Conservation (phyloP, 2,329 filamentous ascomycete genomes). For the Colletotrichum somersetense region DNA sequence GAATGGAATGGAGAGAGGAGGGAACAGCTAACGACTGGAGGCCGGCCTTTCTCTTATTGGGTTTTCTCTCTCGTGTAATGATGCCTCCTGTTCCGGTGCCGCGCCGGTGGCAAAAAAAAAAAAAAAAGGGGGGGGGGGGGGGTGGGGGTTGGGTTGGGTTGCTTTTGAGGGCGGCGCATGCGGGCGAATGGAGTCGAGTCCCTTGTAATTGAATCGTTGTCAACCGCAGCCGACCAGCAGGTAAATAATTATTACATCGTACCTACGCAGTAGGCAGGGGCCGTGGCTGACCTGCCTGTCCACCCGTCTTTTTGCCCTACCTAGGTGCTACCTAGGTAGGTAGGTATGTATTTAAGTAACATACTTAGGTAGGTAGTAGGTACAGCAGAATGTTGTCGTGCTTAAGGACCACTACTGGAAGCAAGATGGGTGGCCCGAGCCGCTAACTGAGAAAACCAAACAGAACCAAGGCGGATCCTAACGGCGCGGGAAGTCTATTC, state of each 20-base stretch:
- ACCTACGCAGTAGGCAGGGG: no score
- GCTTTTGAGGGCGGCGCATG: not conserved
- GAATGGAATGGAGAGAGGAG: not conserved
- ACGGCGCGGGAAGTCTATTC: constrained; percentile 39
- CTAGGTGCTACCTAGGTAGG: no score
- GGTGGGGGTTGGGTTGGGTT: no score
- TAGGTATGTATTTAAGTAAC: no score
- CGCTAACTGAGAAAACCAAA: not conserved
- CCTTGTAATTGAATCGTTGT: not conserved
- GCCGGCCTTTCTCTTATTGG: not conserved
- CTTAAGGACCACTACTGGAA: not conserved
- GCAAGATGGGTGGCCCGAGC: not conserved
- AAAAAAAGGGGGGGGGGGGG: not conserved
- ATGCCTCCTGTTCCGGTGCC: not conserved
- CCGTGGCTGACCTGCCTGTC: not conserved
- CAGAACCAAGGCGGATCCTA: constrained; percentile 22
- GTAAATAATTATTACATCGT: not conserved
- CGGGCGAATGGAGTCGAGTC: not conserved
- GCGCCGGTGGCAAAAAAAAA: not conserved
- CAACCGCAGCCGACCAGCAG: not conserved
- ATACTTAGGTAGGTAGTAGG: no score
- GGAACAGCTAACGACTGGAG: not conserved
- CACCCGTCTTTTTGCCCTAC: not conserved
- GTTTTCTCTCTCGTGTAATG: not conserved
- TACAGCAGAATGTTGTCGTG: not conserved